Conservation (phyloP, 176 grass and related monocot species). For the Pontederia paniculata region DNA sequence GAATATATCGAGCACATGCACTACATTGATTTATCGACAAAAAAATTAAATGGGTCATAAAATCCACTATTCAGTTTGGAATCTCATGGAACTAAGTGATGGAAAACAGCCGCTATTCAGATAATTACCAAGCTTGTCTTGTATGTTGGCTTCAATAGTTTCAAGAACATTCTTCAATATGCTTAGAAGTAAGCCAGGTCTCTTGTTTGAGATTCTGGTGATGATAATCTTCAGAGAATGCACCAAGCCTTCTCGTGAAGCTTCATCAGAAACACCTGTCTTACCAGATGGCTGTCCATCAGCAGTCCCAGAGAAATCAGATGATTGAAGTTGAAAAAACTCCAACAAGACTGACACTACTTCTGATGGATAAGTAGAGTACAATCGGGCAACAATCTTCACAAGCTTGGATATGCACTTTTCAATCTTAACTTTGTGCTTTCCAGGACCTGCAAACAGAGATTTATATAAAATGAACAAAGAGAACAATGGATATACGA, state of each 20-base stretch:
- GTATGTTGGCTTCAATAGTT: slow-evolving; percentile 39
- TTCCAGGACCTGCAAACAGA: slow-evolving; percentile 46
- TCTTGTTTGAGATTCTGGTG: slow-evolving; percentile 48
- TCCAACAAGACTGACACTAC: slow-evolving; percentile 56
- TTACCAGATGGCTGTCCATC: slow-evolving; percentile 28
- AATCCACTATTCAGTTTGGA: too few species aligned
- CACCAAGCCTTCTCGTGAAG: slow-evolving; percentile 24
- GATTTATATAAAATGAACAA: slow-evolving; percentile 11
- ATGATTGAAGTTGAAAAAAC: slow-evolving; percentile 37
- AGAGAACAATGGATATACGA: not conserved
- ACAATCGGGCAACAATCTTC: slow-evolving; percentile 44
- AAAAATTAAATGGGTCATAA: too few species aligned
- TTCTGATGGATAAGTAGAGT: slow-evolving; percentile 53
- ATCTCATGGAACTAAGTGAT: not conserved
- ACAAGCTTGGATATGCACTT: slow-evolving; percentile 35
- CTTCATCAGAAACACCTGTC: slow-evolving; percentile 22
- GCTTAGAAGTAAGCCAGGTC: slow-evolving; percentile 62
- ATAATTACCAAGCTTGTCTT: slow-evolving; percentile 30
- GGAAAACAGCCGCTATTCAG: not conserved
- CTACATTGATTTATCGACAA: too few species aligned
- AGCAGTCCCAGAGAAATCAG: slow-evolving; percentile 26
- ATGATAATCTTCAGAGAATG: slow-evolving; percentile 48
- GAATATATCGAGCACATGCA: too few species aligned
- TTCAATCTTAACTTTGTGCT: not conserved
- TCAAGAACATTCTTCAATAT: slow-evolving; percentile 61